Conservation (phyloP, 2,329 filamentous ascomycete genomes). For the Pezizomycotina sp. region DNA sequence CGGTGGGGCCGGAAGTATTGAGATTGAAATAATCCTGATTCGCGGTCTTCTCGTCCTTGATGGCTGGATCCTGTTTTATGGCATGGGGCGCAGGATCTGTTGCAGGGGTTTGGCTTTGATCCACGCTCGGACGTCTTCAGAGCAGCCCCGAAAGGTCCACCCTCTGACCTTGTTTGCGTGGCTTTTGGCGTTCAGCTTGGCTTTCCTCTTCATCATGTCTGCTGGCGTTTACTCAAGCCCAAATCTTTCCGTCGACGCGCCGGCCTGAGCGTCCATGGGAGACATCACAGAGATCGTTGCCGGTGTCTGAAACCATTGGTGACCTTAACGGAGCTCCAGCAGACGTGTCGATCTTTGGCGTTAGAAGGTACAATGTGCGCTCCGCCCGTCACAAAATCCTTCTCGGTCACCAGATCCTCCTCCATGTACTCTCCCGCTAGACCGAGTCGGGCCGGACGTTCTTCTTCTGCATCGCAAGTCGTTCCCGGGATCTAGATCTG, state of each 20-base stretch:
- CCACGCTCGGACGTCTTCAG: conserved; percentile 24
- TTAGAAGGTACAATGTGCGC: conserved; percentile 28
- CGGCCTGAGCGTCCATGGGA: conserved; percentile 30
- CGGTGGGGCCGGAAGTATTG: conserved; percentile 59
- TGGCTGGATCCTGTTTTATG: conserved; percentile 44
- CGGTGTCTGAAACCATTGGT: conserved; percentile 32
- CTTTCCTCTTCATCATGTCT: conserved; percentile 84
- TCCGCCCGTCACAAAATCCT: conserved; percentile 37
- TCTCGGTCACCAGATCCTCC: conserved; percentile 58
- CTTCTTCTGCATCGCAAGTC: conserved; percentile 77
- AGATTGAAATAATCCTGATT: conserved; percentile 77
- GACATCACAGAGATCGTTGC: conserved; percentile 32
- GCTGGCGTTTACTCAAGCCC: conserved; percentile 73
- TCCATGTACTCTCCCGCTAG: conserved; percentile 71
- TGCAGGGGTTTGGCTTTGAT: conserved; percentile 28
- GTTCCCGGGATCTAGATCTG: conserved; percentile 61
- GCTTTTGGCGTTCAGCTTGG: conserved; percentile 75
- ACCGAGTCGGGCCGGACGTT: conserved; percentile 62
- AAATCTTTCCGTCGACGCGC: conserved; percentile 41
- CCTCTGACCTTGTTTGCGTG: conserved; percentile 72
- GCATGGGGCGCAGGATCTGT: conserved; percentile 38
- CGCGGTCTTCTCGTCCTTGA: conserved; percentile 43
- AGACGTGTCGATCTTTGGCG: conserved; percentile 37
- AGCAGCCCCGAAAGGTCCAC: conserved; percentile 54
- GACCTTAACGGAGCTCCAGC: conserved; percentile 30